Evolutionary conservation across 495 filamentous ascomycete species (phyloP).

Genomic region (Hypoxylon cercidicola): DNA sequence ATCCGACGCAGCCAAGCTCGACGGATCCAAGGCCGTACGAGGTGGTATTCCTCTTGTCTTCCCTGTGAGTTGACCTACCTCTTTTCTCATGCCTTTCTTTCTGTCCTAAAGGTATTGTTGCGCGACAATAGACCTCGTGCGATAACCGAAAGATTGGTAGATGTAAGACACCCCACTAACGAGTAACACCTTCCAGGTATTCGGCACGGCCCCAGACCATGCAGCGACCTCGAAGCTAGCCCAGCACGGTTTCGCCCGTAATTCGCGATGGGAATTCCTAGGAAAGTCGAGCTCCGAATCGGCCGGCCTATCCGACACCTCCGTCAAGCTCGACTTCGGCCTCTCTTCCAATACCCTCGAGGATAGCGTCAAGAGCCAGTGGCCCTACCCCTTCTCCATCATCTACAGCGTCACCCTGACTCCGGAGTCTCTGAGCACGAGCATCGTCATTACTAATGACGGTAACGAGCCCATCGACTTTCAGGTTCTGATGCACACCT

Average conservation of each 20-base stretch:
- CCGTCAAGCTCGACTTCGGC: constrained; percentile 94
- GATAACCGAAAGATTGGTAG: no score
- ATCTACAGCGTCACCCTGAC: constrained; percentile 92
- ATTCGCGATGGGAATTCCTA: constrained; percentile 79
- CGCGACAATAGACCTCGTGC: no score
- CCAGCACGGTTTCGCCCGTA: constrained; percentile 97
- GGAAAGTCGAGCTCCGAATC: constrained; percentile 73
- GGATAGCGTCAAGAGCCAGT: constrained; percentile 69
- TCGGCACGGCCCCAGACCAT: constrained; percentile 81
- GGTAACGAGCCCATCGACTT: constrained; percentile 85
- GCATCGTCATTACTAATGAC: constrained; percentile 87
- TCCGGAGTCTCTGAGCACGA: constrained; percentile 78
- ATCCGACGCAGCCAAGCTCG: constrained; percentile 75
- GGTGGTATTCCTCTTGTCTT: constrained; percentile 95
- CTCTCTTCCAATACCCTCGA: constrained; percentile 76
- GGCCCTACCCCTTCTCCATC: constrained; percentile 86
- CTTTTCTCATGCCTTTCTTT: constrained; percentile 4
- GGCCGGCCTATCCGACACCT: constrained; percentile 62
- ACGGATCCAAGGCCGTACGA: constrained; percentile 69
- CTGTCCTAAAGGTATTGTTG: no score
- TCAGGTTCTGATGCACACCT: constrained; percentile 91
- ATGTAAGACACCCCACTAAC: constrained; percentile 18
- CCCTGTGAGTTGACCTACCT: constrained; percentile 69
- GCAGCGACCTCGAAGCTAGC: constrained; percentile 78
- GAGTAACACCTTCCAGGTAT: constrained; percentile 68